Conservation (phyloP, 495 filamentous ascomycete genomes). For the Tetracladium setigerum region DNA sequence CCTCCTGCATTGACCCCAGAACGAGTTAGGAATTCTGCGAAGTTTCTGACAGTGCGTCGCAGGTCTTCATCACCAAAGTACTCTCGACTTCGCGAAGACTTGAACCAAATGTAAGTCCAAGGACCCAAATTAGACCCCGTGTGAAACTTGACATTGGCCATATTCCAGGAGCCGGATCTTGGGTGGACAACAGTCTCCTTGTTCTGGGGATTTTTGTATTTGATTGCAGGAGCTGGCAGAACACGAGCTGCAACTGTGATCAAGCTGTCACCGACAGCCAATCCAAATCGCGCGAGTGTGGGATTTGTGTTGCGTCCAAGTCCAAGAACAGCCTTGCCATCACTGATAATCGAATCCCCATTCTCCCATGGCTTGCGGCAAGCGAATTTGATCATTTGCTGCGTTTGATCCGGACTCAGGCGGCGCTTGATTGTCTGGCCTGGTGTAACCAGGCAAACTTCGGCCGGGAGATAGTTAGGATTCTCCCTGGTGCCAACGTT, state of each 20-base stretch:
- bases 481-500: conserved; percentile 55
- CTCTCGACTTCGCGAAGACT: neutral
- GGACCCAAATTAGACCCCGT: conserved; percentile 23
- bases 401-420: conserved; percentile 47
- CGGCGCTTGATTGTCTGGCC: conserved; percentile 56
- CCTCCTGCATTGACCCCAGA: conserved; percentile 29
- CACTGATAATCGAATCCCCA: conserved; percentile 52
- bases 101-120: conserved; percentile 28
- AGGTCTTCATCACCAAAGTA: conserved; percentile 7
- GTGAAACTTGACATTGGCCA: conserved; percentile 38
- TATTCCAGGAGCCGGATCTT: conserved; percentile 48
- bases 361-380: conserved; percentile 59
- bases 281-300: conserved; percentile 41
- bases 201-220: conserved; percentile 31
- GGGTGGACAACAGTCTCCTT: conserved; percentile 17
- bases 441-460: conserved; percentile 54
- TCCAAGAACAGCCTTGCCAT: conserved; percentile 43
- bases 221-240: conserved; percentile 44
- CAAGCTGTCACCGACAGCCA: conserved; percentile 44
- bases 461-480: conserved; percentile 59
- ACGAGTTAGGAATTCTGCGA: conserved; percentile 25
- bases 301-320: conserved; percentile 28
- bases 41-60: conserved; percentile 20
- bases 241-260: conserved; percentile 60
- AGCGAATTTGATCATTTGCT: conserved; percentile 61